Evolutionary conservation across 202 grass and related monocot genomes (phyloP).

Genomic region (Dendrocalamus latiflorus): DNA sequence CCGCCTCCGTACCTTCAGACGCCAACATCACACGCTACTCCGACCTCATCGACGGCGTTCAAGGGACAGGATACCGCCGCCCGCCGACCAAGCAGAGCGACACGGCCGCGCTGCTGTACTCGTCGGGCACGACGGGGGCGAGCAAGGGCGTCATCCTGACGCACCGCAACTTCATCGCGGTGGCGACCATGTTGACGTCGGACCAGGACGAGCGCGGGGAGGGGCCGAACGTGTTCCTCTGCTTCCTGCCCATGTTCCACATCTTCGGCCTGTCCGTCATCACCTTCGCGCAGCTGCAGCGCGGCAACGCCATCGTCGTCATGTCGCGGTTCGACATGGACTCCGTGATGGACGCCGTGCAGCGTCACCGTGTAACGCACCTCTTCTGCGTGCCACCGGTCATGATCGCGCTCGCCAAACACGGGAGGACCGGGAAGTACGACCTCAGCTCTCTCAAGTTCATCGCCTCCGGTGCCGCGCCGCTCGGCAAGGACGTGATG

Average conservation of each 20-base stretch:
- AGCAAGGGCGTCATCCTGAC: conserved; percentile 96
- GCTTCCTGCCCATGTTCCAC: conserved; percentile 99
- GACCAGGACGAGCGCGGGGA: conserved; percentile 70
- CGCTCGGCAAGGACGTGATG: conserved; percentile 93
- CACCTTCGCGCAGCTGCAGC: conserved; percentile 62
- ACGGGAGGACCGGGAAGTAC: conserved; percentile 49
- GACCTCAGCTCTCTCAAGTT: conserved; percentile 72
- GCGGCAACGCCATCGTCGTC: conserved; percentile 61
- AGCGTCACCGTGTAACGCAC: conserved; percentile 56
- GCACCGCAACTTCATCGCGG: conserved; percentile 79
- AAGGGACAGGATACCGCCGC: conserved; percentile 38
- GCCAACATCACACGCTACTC: conserved; percentile 44
- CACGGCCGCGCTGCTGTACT: conserved; percentile 69
- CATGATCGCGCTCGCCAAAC: conserved; percentile 84
- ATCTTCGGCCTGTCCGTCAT: conserved; percentile 74
- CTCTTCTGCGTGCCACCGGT: conserved; percentile 84
- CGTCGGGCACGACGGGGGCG: conserved; percentile 78
- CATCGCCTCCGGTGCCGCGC: conserved; percentile 78
- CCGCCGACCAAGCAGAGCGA: conserved; percentile 51
- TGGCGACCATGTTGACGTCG: conserved; percentile 45
- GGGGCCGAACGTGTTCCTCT: conserved; percentile 66
- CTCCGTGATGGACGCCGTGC: conserved; percentile 40
- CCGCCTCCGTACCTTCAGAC: background rate
- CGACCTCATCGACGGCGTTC: conserved; percentile 43
- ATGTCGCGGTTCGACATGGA: conserved; percentile 76